Base-by-base conservation (phyloP, 176 grass and related monocot genomes). In the Aegilops longissima region DNA sequence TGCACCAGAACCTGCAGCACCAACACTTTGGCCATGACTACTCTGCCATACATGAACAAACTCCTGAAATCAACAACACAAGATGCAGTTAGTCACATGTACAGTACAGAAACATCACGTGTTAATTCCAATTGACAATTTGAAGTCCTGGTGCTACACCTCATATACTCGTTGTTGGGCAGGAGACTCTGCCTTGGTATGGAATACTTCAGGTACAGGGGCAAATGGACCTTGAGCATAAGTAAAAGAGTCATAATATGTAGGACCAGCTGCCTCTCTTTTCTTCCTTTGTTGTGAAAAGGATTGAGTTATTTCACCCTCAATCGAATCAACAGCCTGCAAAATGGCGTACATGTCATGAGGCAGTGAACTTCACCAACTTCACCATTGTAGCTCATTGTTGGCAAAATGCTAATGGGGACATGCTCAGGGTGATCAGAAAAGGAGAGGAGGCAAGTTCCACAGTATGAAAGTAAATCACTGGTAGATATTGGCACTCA, bases 221-320 rank as follows among this genome's bases (percentile, higher is more conserved):
- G 94, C 51, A 85, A 86, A 90, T 17, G 89, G 72, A 39, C 94
- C 94, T 87, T 94, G 92, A 56, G 92, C 74, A 89, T 92, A 94
- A 84, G 85, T 74, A 92, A 83, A 85, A 20, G 85, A 81, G 86
- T 97, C 90, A 86, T 89, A 92, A 79, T 92, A 97, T 83, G 94
- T 62, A 79, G 94, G 88, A 63, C 94, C 92, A 78, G 87, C 54
- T 25, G 85, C 83, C 24, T 94, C 94, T 80, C 92, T 88, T 85
- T 97, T 86, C 82, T 94, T 97, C 87, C 92, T 97, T 83, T 88
- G 84, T 79, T 88, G 89, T 79, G 89, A 78, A 88, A 97, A 87
- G 23, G 87, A 73, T 61, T 70, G 94, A 5, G 52, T 78, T 82
- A 97, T 92, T 70, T 94, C 90, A 58, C 87, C 83, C 86, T 97